phyloP scores from a whole-genome alignment of 2,329 filamentous ascomycete genomes.

The Trichoderma afroharzianum region DNA sequence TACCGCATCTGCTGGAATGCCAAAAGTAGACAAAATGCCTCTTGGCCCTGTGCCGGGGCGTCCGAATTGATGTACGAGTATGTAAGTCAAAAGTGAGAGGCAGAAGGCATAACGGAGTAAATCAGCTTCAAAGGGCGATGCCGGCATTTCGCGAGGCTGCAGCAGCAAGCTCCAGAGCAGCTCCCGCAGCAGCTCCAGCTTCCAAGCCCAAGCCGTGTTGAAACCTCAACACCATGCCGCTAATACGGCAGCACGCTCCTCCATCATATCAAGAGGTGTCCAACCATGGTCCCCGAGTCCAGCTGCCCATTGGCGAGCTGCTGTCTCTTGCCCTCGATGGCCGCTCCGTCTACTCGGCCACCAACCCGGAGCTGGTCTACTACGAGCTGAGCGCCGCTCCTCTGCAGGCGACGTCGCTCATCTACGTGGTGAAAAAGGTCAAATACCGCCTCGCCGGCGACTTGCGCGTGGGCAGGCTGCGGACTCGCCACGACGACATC shows the following conservation, averaged over 20 bases:
- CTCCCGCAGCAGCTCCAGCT: neutral
- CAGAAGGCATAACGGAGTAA: neutral
- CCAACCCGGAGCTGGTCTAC: slow-evolving; percentile 11
- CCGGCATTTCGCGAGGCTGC: slow-evolving; percentile 3
- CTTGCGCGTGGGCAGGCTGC: neutral
- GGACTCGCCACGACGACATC: slow-evolving; percentile 6
- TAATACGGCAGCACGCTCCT: slow-evolving; percentile 10
- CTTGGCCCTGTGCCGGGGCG: slow-evolving; percentile 3
- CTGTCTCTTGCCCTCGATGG: neutral
- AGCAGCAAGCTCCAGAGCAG: neutral
- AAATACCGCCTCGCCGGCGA: slow-evolving; percentile 2
- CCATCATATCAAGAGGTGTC: slow-evolving; percentile 12
- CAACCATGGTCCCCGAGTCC: slow-evolving; percentile 2
- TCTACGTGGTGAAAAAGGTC: slow-evolving; percentile 13
- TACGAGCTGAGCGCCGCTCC: slow-evolving; percentile 10
- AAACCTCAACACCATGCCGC: neutral
- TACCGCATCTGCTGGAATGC: neutral
- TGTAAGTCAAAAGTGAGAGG: neutral
- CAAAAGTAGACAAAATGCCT: slow-evolving; percentile 7
- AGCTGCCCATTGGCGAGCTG: slow-evolving; percentile 10
- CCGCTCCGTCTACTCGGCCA: slow-evolving; percentile 3
- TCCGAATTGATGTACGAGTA: slow-evolving; percentile 5
- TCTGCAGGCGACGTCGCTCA: slow-evolving; percentile 1
- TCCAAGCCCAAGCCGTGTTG: neutral
- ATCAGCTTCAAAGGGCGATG: slow-evolving; percentile 1